A percentile compares a stretch with the other conserved stretches of the same genome.
Evolutionary conservation across 306 rosid species (phyloP).

Genomic region (Prunus kanzakura): DNA sequence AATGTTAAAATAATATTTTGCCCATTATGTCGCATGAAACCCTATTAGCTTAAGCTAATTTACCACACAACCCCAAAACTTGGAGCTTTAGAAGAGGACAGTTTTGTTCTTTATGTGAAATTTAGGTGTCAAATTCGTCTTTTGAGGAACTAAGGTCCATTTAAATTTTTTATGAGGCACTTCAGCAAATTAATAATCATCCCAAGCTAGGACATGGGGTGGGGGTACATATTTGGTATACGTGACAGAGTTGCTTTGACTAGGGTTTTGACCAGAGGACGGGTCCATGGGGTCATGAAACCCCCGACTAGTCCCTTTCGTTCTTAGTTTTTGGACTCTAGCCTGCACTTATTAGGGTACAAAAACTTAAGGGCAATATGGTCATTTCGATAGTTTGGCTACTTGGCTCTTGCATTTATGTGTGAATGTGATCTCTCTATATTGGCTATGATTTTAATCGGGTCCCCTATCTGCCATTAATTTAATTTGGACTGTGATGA

Average conservation of each 20-base stretch:
- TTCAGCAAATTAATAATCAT: neutral
- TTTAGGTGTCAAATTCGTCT: constrained; percentile 20
- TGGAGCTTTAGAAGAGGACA: constrained; percentile 4
- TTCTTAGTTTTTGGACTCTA: constrained; percentile 33
- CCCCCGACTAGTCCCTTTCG: constrained; percentile 33
- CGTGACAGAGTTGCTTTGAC: constrained; percentile 30
- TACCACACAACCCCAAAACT: constrained; percentile 15
- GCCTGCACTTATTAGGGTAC: constrained; percentile 31
- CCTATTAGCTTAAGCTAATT: neutral
- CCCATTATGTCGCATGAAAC: neutral
- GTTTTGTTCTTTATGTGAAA: constrained; percentile 8
- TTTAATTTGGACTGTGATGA: constrained; percentile 1
- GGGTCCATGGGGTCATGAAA: constrained; percentile 17
- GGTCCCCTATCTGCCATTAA: neutral
- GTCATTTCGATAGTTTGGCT: neutral
- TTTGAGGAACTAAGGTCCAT: neutral
- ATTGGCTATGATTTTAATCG: neutral
- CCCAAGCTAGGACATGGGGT: constrained; percentile 16
- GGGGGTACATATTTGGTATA: neutral
- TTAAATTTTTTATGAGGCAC: neutral
- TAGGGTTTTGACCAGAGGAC: constrained; percentile 20
- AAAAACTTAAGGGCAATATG: neutral
- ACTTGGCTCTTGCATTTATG: constrained; percentile 3
- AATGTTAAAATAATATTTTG: neutral
- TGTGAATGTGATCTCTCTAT: neutral